Evolutionary conservation across 495 filamentous ascomycete species (phyloP).

Genomic region (Hyaloscypha hepaticicola): DNA sequence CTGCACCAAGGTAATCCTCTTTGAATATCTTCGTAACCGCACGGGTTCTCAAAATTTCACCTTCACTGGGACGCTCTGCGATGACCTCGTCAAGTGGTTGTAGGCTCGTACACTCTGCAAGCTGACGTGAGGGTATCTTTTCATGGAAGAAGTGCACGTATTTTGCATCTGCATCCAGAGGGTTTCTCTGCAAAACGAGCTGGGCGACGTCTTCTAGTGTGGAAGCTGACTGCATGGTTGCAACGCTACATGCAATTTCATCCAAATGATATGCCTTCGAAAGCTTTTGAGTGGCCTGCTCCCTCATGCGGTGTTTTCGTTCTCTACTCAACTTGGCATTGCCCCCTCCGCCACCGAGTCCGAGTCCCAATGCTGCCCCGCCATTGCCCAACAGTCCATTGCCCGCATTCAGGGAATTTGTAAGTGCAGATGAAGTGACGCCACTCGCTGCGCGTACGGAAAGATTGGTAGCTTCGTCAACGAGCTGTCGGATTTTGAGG

Average conservation of each 20-base stretch:
- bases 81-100: conserved; percentile 65
- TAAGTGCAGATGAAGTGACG: conserved; percentile 59
- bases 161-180: conserved; percentile 64
- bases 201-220: conserved; percentile 75
- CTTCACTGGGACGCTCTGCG: conserved; percentile 56
- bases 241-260: conserved; percentile 78
- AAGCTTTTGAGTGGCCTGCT: conserved; percentile 73
- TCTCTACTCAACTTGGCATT: conserved; percentile 69
- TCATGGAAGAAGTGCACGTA: conserved; percentile 89
- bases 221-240: conserved; percentile 79
- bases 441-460: conserved; percentile 73
- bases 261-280: conserved; percentile 73
- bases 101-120: conserved; percentile 70
- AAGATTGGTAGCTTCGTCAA: conserved; percentile 75
- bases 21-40: conserved; percentile 75
- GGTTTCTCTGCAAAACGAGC: conserved; percentile 64
- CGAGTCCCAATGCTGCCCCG: conserved; percentile 58
- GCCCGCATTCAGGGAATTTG: conserved; percentile 38
- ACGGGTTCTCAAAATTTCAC: conserved; percentile 65
- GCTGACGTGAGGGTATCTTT: conserved; percentile 75
- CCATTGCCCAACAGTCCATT: conserved; percentile 53
- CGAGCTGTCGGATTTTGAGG: conserved; percentile 71
- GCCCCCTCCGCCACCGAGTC: conserved; percentile 53
- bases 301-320: conserved; percentile 70
- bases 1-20: conserved; percentile 66